These are phyloP conservation scores for Aquilaria malaccensis DNA, from an alignment of 345 rosid genomes.

Conservation along the genomic window DNA sequence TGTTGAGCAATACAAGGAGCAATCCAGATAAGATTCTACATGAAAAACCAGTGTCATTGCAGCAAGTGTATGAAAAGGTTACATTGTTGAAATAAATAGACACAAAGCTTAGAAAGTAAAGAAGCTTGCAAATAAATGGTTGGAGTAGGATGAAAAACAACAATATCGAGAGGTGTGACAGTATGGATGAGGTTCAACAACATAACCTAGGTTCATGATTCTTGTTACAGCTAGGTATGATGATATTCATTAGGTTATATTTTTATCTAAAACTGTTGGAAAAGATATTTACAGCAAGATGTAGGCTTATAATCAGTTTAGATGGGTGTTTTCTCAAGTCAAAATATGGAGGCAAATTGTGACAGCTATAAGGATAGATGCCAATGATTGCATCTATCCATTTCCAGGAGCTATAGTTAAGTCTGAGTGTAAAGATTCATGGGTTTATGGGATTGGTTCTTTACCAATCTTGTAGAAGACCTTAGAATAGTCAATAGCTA, in stretches of 20 bases:
- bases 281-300: neutral
- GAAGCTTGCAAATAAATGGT: no score
- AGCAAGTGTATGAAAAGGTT: no score
- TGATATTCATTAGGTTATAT: neutral
- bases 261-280: neutral
- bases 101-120: no score
- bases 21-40: no score
- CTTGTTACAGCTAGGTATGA: no score
- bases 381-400: neutral
- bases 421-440: neutral
- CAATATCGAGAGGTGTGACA: no score
- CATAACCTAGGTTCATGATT: no score
- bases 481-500: neutral
- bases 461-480: neutral
- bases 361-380: neutral
- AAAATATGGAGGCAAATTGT: neutral
- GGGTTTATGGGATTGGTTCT: neutral
- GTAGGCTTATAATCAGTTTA: neutral
- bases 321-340: neutral
- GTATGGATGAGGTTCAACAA: no score
- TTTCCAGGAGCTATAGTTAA: neutral
- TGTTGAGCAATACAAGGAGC: no score
- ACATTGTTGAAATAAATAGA: no score
- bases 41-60: no score
- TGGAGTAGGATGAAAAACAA: no score